Conservation (phyloP, 192 early-diverging fungal species). For the Ambispora gerdemannii region DNA sequence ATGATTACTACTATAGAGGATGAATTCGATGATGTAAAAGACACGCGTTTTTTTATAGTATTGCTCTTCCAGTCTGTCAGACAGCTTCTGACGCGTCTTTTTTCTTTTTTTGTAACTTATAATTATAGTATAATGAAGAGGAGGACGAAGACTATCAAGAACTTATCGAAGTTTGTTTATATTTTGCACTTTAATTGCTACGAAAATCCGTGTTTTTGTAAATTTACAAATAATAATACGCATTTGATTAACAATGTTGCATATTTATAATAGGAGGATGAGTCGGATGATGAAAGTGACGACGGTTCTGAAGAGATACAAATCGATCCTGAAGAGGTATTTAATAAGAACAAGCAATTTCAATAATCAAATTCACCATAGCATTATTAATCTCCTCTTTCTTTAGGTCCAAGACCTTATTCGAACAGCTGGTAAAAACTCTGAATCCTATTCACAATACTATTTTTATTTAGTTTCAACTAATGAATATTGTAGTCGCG, state of each 20-base stretch:
- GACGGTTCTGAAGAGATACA: not conserved
- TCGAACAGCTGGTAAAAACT: not conserved
- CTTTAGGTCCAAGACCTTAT: not conserved
- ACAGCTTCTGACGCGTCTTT: too few species aligned
- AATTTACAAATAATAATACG: not conserved
- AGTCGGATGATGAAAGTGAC: not conserved
- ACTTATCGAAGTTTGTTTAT: not conserved
- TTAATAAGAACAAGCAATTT: too few species aligned
- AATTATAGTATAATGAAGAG: not conserved
- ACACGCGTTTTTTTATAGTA: too few species aligned
- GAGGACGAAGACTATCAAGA: not conserved
- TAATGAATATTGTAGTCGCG: not conserved
- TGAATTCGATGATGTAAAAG: not conserved
- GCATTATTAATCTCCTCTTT: not conserved
- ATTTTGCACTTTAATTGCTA: not conserved
- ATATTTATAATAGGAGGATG: not conserved
- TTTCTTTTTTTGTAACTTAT: not conserved
- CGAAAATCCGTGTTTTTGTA: not conserved
- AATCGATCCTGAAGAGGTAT: not conserved
- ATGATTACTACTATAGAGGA: too few species aligned
- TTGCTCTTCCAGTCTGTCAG: too few species aligned
- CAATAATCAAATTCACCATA: not conserved
- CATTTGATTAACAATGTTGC: too few species aligned
- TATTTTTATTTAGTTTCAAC: not conserved
- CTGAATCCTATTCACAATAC: not conserved